Evolutionary conservation across 345 rosid genomes (phyloP).

Genomic region (Eucalyptus curtisii): DNA sequence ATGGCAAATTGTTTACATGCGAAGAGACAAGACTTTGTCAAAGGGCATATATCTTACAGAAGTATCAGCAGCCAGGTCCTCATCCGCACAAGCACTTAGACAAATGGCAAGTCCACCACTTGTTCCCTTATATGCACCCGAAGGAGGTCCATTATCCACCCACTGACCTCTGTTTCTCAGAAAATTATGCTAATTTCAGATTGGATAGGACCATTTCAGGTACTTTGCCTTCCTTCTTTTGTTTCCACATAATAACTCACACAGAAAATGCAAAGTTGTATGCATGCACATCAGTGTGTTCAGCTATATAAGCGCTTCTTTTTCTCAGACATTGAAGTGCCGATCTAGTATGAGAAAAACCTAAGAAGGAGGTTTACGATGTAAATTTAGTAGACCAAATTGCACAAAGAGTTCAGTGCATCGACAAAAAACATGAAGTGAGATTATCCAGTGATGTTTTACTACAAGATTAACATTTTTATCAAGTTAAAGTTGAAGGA

Average conservation of each 20-base stretch:
- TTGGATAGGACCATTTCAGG: not conserved
- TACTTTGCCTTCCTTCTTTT: not conserved
- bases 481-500: not conserved
- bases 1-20: not conserved
- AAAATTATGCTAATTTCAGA: not conserved
- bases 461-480: not conserved
- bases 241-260: not conserved
- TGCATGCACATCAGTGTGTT: not conserved
- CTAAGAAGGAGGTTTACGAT: not conserved
- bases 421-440: not conserved
- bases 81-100: constrained; percentile 39
- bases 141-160: constrained; percentile 14
- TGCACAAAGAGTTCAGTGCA: not conserved
- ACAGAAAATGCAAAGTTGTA: not conserved
- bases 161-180: constrained; percentile 13
- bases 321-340: not conserved
- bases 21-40: not conserved
- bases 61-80: constrained; percentile 28
- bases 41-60: constrained; percentile 11
- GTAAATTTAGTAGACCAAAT: not conserved
- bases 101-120: constrained; percentile 43
- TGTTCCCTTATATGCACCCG: constrained; percentile 27
- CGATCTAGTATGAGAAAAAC: not conserved
- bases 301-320: not conserved
- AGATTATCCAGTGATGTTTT: not conserved